These are phyloP conservation scores for Sarocladium oryzae DNA, from an alignment of 2,329 filamentous ascomycete genomes.

Conservation along the genomic window DNA sequence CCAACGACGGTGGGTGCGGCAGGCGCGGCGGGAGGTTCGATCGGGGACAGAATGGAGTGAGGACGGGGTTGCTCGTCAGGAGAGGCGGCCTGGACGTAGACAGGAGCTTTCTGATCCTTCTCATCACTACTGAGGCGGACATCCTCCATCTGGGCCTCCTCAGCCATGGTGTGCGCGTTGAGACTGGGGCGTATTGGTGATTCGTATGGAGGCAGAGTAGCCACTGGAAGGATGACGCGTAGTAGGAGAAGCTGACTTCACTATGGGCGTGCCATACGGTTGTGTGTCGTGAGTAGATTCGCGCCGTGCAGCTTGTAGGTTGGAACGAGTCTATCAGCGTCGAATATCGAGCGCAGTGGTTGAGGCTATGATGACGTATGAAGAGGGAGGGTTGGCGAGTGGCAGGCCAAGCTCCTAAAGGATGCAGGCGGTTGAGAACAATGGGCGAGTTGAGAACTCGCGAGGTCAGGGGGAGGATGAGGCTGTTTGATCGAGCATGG, in stretches of 20 bases:
- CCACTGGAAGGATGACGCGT: background rate
- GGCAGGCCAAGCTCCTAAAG: background rate
- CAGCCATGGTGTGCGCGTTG: background rate
- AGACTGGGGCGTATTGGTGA: background rate
- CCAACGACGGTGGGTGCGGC: slow-evolving; percentile 25
- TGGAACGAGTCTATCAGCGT: no score
- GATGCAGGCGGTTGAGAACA: no score
- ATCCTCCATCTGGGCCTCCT: slow-evolving; percentile 17
- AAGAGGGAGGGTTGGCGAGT: background rate
- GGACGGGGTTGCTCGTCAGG: slow-evolving; percentile 16
- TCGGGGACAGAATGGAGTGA: slow-evolving; percentile 25
- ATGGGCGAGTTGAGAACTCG: background rate
- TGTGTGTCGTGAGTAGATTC: background rate
- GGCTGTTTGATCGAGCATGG: no score
- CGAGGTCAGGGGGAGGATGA: no score
- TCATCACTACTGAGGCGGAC: slow-evolving; percentile 17
- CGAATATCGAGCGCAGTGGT: no score
- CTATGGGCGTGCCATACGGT: slow-evolving; percentile 1
- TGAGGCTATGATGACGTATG: slow-evolving; percentile 1
- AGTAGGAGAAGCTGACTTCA: background rate
- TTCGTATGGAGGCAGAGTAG: background rate
- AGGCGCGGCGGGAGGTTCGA: slow-evolving; percentile 22
- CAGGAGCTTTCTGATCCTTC: slow-evolving; percentile 17
- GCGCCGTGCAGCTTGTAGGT: background rate
- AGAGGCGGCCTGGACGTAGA: slow-evolving; percentile 15